Conservation (phyloP, 257 asterid species). For the Echites panduratus region DNA sequence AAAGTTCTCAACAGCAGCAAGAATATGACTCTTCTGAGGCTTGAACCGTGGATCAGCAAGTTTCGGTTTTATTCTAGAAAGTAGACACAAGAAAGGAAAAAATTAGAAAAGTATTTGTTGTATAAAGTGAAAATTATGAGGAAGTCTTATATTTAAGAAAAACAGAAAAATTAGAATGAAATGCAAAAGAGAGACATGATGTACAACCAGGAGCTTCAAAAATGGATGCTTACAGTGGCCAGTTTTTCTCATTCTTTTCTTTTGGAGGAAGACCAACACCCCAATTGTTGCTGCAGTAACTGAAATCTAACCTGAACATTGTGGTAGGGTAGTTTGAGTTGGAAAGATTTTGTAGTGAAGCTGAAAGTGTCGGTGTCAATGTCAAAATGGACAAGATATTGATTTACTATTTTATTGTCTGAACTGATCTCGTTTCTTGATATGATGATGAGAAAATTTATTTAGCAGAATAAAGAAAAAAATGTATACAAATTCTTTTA, state of each 20-base stretch:
- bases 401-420: neutral
- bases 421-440: neutral
- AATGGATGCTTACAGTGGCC: conserved; percentile 71
- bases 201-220: conserved; percentile 1
- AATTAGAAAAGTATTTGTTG: neutral
- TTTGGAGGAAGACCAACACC: conserved; percentile 94
- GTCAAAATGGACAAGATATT: neutral
- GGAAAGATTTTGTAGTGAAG: conserved; percentile 1
- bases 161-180: neutral
- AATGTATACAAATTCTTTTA: neutral
- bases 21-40: conserved; percentile 67
- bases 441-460: neutral
- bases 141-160: neutral
- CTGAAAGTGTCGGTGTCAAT: neutral
- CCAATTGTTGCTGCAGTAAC: conserved; percentile 87
- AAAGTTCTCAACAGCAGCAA: conserved; percentile 73
- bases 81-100: conserved; percentile 4
- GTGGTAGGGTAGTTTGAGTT: neutral
- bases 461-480: neutral
- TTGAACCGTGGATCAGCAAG: conserved; percentile 67
- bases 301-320: conserved; percentile 77
- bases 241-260: conserved; percentile 69
- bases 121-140: conserved; percentile 1
- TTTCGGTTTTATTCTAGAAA: conserved; percentile 70
- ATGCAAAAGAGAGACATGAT: neutral